These are phyloP conservation scores for Tephrocybe rancida DNA, from an alignment of 768 basidiomycete genomes.

Conservation along the genomic window DNA sequence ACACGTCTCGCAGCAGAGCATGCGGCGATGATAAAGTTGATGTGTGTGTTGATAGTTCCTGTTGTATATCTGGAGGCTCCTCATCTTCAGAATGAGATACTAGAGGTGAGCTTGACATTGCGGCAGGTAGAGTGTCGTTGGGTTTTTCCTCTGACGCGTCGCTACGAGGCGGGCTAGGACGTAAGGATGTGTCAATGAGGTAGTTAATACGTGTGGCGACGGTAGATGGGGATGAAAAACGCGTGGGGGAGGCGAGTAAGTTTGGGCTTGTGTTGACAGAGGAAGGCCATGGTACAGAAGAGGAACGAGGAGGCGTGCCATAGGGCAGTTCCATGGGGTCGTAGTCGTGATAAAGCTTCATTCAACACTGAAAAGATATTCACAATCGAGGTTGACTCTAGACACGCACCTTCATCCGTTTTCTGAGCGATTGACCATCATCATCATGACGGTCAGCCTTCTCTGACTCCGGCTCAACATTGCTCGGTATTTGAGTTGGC, in stretches of 20 bases:
- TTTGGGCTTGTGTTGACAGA: not conserved
- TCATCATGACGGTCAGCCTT: not conserved
- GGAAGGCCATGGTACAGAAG: not conserved
- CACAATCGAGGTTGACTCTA: not conserved
- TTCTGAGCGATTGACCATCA: constrained; percentile 24
- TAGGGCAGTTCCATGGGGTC: not conserved
- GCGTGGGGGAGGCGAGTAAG: not conserved
- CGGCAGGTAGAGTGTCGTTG: not conserved
- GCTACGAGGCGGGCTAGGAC: not conserved
- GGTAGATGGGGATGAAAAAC: not conserved
- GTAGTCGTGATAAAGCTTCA: constrained; percentile 4
- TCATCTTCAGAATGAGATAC: not conserved
- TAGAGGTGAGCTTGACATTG: constrained; percentile 2
- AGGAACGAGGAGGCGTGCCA: not conserved
- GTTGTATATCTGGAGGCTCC: not conserved
- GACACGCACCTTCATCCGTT: constrained; percentile 17
- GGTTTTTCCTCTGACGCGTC: not conserved
- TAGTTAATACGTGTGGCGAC: not conserved
- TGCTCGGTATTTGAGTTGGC: constrained; percentile 11
- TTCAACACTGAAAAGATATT: not conserved
- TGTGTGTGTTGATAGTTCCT: not conserved
- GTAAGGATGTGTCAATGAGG: not conserved
- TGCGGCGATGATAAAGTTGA: constrained; percentile 7
- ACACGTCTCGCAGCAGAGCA: no score
- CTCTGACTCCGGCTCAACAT: not conserved